These are phyloP conservation scores for Bipolaris victoriae DNA, from an alignment of 2,329 filamentous ascomycete genomes.

Conservation along the genomic window DNA sequence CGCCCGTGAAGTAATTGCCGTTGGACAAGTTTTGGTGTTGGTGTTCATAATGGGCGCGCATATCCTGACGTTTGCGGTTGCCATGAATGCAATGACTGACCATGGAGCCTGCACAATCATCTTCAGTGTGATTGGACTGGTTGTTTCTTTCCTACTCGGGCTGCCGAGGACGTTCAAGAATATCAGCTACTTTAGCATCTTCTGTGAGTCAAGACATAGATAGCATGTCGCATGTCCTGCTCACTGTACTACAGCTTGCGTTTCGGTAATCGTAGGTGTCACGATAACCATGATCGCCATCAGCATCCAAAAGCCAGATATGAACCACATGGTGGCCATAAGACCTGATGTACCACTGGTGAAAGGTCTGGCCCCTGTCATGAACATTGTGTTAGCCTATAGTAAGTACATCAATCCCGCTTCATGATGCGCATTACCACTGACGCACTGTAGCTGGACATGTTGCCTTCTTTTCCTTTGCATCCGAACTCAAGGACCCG, in stretches of 20 bases:
- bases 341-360: constrained; percentile 29
- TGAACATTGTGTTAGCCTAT: constrained; percentile 75
- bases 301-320: constrained; percentile 57
- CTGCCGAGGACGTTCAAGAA: constrained; percentile 68
- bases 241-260: constrained; percentile 57
- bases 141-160: constrained; percentile 64
- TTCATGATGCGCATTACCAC: not conserved
- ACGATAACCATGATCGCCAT: constrained; percentile 71
- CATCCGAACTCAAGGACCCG: constrained; percentile 68
- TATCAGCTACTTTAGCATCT: constrained; percentile 66
- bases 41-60: constrained; percentile 76
- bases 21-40: constrained; percentile 67
- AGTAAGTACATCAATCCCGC: constrained; percentile 42
- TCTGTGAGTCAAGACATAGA: constrained; percentile 51
- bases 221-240: constrained; percentile 15
- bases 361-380: constrained; percentile 37
- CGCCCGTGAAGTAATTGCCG: constrained; percentile 67
- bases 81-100: constrained; percentile 68
- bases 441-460: constrained; percentile 55
- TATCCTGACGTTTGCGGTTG: constrained; percentile 71
- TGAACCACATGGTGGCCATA: constrained; percentile 35
- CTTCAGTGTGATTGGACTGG: constrained; percentile 65
- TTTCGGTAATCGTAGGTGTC: constrained; percentile 68
- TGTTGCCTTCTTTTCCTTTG: constrained; percentile 72
- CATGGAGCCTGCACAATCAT: constrained; percentile 68